Evolutionary conservation across 257 asterid species (phyloP).

Genomic region (Petunia axillaris): DNA sequence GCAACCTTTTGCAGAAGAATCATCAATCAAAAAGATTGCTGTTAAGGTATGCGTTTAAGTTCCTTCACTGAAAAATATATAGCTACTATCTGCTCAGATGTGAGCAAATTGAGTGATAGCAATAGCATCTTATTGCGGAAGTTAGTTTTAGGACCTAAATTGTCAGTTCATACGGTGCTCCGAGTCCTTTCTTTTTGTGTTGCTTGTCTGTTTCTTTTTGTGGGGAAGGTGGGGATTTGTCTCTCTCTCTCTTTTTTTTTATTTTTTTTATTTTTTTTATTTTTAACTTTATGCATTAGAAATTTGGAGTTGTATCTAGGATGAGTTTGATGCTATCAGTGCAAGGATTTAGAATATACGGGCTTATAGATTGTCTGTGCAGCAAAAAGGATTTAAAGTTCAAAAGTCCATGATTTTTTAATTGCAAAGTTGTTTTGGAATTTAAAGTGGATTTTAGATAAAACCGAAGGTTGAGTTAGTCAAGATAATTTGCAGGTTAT

Average conservation of each 20-base stretch:
- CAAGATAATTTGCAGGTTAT: not conserved
- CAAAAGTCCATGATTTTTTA: not conserved
- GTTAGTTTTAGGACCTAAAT: conserved; percentile 11
- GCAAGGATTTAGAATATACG: not conserved
- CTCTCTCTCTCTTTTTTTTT: too few species aligned
- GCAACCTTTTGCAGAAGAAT: conserved; percentile 92
- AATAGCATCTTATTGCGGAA: conserved; percentile 1
- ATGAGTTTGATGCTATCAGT: not conserved
- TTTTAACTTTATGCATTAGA: not conserved
- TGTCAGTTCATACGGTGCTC: not conserved
- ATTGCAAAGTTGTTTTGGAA: not conserved
- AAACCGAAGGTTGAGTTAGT: not conserved
- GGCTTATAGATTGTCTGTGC: not conserved
- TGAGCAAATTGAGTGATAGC: not conserved
- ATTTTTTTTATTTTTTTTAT: too few species aligned
- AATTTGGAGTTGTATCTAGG: conserved; percentile 11
- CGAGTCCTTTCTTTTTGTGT: not conserved
- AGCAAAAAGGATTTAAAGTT: conserved; percentile 1
- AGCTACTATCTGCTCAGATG: not conserved
- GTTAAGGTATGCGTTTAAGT: conserved; percentile 65
- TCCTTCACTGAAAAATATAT: not conserved
- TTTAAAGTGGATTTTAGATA: not conserved
- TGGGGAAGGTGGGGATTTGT: not conserved
- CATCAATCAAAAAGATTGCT: conserved; percentile 79
- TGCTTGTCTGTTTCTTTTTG: conserved; percentile 10